Base-by-base conservation (phyloP, 805 yeast genomes). In the Yarrowia sp. region DNA sequence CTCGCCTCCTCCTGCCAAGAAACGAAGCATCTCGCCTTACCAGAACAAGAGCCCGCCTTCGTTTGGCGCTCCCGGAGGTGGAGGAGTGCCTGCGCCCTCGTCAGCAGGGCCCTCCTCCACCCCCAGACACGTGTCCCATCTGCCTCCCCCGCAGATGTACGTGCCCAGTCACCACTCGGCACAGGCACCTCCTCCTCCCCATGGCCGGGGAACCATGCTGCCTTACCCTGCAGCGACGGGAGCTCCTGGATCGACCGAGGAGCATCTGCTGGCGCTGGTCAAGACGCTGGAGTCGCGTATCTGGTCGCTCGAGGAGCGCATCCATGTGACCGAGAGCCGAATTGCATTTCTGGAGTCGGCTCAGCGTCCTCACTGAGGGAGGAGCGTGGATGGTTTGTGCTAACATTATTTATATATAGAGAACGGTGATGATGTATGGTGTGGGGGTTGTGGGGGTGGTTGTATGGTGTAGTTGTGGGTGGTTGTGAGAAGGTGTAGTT, bases 241-340 rank as follows among this genome's bases (percentile, higher is more conserved):
- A 14, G 30, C 56, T 3, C 39, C 47, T 2, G 69, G 53, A 7
- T 65, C 63, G 14, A 68, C 38, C 30, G 68, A 71, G 49, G 73
- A 72, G 47, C 61, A 61, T 33, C 67, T 70, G 42, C 69, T 71
- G 72, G 60, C 69, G 15, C 56, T 72, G 50, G 74, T 75, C 14
- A 71, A 74, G 39, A 68, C 71, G 40, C 70, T 77, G 43, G 79
- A 77, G 60, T 72, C 73, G 19, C 72, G 75, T 9, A 66, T 77
- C 24, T 69, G 74, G 17, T 71, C 71, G 24, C 68, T 75, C 19
- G 79, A 77, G 66, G 76, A 74, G 24, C 73, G 78, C n/a, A 60
- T 76, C 40, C 70, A 71, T 44, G 71, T 73, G n/a, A 68, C 77
- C 12, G 79, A 76, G 55, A 72, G 71, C 52, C 70, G 79, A 20